phyloP scores from a whole-genome alignment of 169 alveolate species.

The Plasmodium cynomolgi region DNA sequence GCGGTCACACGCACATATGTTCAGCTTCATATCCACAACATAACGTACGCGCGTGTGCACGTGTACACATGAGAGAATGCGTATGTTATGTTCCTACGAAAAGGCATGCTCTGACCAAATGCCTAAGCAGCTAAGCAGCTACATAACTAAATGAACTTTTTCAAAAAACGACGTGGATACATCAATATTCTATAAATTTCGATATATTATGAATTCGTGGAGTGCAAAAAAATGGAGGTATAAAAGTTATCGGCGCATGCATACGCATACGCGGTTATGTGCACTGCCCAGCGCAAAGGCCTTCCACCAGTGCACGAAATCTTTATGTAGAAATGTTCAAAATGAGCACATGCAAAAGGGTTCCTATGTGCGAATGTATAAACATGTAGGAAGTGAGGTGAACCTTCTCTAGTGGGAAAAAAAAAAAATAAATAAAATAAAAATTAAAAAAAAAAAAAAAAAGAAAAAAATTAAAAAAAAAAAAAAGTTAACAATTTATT shows the following conservation, averaged over 20 bases:
- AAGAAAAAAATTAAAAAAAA: neutral
- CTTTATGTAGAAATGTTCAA: neutral
- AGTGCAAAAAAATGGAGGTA: neutral
- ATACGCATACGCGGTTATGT: neutral
- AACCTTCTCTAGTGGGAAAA: neutral
- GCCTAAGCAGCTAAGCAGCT: neutral
- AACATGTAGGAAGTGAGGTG: neutral
- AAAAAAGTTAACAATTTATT: neutral
- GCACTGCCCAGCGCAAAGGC: neutral
- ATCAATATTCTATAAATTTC: neutral
- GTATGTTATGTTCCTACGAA: neutral
- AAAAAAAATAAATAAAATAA: neutral
- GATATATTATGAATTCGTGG: neutral
- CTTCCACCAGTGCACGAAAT: neutral
- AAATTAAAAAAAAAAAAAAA: neutral
- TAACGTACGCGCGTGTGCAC: neutral
- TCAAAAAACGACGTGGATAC: neutral
- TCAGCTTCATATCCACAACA: neutral
- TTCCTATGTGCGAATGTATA: neutral
- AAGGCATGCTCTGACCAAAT: neutral
- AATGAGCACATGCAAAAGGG: conserved; percentile 1
- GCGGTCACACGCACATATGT: neutral
- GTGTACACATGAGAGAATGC: neutral
- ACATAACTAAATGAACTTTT: neutral
- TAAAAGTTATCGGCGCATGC: neutral